Evolutionary conservation across 2,329 filamentous ascomycete genomes (phyloP), one percentile per base, ranked within the genome.

Genomic region (Aaosphaeria pasadenensis): DNA sequence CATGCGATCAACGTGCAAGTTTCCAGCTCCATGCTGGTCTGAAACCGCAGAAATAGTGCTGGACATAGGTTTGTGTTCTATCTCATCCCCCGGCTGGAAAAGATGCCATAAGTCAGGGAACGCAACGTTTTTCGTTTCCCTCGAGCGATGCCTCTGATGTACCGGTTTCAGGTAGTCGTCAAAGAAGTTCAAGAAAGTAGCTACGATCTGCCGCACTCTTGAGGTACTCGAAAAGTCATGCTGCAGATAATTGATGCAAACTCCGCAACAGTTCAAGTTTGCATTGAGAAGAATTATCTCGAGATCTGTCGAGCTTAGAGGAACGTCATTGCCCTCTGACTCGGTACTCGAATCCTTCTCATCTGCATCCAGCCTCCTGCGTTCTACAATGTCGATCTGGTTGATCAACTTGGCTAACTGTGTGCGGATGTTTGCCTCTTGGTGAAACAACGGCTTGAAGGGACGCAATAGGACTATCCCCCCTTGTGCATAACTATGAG

Each of bases 51-150:
- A 11, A 9, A 9, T 36, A 13, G 33, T 36, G 17, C 17, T 24
- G 17, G 17, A 24, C 17, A 24, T 24, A 24, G 17, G 17, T 36
- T 13, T 36, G 9, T 13, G 33, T 36, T 60, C 64, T 7, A 68
- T 49, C 11, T 59, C 47, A 46, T 45, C 59, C 46, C 55, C 57
- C 3, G 46, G 66, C 58, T 17, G 55, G 45, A 52, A 58, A 17
- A 58, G 39, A 36, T 52, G 46, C 56, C 56, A 58, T 6, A 57
- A 42, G 30, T 52, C 39, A 13, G 44, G 31, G 40, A 57, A 59
- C 7, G 33, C 36, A 32, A 58, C 43, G n/a, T 32, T 29, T 4
- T 36, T 13, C 4, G 11, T 28, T 24, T 32, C 6, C 5, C 43
- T 24, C 4, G 13, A 29, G 13, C 42, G 33, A 11, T 24, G 31